These are phyloP conservation scores for Funneliformis mosseae DNA, from an alignment of 192 early-diverging fungal species.

Conservation along the genomic window DNA sequence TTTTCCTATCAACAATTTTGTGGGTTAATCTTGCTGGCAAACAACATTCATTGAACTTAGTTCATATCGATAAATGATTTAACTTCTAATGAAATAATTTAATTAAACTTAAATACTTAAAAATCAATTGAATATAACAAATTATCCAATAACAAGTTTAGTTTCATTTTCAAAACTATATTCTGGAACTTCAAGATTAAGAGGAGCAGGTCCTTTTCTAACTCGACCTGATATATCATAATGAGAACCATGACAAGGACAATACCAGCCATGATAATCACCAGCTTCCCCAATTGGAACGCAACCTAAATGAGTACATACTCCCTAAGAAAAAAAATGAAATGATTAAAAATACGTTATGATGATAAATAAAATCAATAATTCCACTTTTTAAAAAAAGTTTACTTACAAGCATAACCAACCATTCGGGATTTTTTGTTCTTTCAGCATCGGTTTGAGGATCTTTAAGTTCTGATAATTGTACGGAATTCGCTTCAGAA, in stretches of 20 bases:
- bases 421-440: conserved; percentile 90
- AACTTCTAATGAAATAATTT: no score
- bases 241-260: conserved; percentile 99
- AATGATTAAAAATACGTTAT: not conserved
- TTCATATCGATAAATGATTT: no score
- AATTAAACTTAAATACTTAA: no score
- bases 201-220: conserved; percentile 96
- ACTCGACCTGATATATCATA: conserved; percentile 99
- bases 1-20: no score
- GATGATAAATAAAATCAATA: not conserved
- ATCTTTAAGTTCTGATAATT: conserved; percentile 82
- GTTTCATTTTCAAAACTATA: conserved; percentile 66
- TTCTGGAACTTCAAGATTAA: conserved; percentile 95
- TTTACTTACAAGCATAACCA: conserved; percentile 90
- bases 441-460: conserved; percentile 91
- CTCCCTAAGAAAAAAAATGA: conserved; percentile 14
- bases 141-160: conserved; percentile 89
- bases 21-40: no score
- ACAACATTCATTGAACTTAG: no score
- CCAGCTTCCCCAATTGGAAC: conserved; percentile 98
- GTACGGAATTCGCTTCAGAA: conserved; percentile 83
- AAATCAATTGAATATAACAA: not conserved
- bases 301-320: conserved; percentile 75
- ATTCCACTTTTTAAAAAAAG: not conserved
- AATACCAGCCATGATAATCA: conserved; percentile 99